Conservation (phyloP, 305 asterid genomes). For the Fraxinus latifolia region DNA sequence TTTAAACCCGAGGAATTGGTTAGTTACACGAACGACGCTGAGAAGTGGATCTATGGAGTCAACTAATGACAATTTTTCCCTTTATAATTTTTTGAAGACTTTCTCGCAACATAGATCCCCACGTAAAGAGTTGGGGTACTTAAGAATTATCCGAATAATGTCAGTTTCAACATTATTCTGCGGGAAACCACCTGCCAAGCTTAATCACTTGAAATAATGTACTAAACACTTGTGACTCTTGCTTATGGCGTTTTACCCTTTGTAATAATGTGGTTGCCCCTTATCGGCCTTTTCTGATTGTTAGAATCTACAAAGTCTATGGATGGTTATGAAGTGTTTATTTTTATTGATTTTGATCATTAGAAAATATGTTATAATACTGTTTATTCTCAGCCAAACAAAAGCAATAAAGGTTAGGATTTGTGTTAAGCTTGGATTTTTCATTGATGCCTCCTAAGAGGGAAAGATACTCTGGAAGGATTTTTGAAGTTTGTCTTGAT, state of each 20-base stretch:
- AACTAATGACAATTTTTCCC: constrained; percentile 37
- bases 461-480: neutral
- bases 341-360: neutral
- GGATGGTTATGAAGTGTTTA: neutral
- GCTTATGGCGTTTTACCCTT: neutral
- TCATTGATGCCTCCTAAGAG: neutral
- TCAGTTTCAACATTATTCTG: constrained; percentile 30
- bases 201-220: constrained; percentile 39
- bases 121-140: constrained; percentile 18
- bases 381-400: neutral
- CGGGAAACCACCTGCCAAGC: constrained; percentile 14
- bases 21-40: constrained; percentile 64
- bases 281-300: neutral
- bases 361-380: neutral
- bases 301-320: neutral
- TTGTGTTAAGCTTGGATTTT: neutral
- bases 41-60: constrained; percentile 79
- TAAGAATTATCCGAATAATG: constrained; percentile 33
- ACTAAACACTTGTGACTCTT: neutral
- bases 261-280: neutral
- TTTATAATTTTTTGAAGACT: neutral
- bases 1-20: constrained; percentile 88
- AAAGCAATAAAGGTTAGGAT: neutral
- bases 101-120: constrained; percentile 8
- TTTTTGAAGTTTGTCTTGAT: neutral